Evolutionary conservation across 345 rosid genomes (phyloP).

Genomic region (Gossypium rotundifolium): DNA sequence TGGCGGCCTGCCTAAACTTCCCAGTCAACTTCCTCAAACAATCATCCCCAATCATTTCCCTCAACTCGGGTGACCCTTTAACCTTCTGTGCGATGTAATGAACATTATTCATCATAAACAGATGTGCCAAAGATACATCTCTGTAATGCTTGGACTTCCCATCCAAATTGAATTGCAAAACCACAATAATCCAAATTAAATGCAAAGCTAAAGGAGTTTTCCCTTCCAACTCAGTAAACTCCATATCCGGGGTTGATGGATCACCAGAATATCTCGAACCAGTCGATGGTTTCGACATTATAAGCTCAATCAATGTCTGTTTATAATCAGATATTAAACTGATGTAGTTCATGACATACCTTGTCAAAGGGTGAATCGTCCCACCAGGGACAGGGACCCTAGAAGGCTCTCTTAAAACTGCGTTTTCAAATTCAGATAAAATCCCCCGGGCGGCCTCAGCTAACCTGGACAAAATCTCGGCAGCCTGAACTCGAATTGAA

Average conservation of each 20-base stretch:
- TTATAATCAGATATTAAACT: constrained; percentile 89
- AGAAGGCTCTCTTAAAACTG: constrained; percentile 73
- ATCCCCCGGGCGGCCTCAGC: constrained; percentile 88
- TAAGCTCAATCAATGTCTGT: constrained; percentile 66
- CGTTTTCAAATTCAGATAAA: constrained; percentile 74
- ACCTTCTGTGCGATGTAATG: constrained; percentile 86
- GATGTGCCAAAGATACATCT: constrained; percentile 60
- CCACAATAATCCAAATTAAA: constrained; percentile 84
- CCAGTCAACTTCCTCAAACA: constrained; percentile 67
- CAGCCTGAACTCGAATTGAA: constrained; percentile 60
- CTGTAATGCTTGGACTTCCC: constrained; percentile 74
- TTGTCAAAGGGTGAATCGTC: constrained; percentile 84
- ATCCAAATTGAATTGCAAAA: constrained; percentile 81
- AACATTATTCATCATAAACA: constrained; percentile 91
- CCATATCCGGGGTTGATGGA: constrained; percentile 68
- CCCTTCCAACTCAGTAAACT: constrained; percentile 63
- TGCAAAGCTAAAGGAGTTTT: constrained; percentile 71
- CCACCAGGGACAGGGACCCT: constrained; percentile 83
- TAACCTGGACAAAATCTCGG: constrained; percentile 69
- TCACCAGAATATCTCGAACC: constrained; percentile 75
- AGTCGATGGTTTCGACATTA: constrained; percentile 69
- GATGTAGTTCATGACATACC: constrained; percentile 95
- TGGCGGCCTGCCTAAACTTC: constrained; percentile 66
- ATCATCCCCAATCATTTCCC: constrained; percentile 90
- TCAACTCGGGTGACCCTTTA: constrained; percentile 68